Evolutionary conservation across 1,139 yeast species (phyloP), one percentile per base, ranked within the genome.

Genomic region (Magnusiomyces sp.): DNA sequence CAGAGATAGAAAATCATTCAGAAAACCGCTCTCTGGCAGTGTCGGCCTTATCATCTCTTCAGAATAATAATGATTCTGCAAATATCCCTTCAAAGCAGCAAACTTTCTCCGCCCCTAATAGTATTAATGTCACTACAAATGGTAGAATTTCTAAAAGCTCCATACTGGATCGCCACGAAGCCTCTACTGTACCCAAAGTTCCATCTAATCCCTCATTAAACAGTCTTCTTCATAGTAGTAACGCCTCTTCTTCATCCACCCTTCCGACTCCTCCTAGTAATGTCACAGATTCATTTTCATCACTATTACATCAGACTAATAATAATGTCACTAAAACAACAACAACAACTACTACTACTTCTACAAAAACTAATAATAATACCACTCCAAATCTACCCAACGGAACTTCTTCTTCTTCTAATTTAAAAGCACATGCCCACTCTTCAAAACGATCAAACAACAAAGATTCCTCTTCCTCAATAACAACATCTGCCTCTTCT

Each of bases 1-100:
- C 53, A 41, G 53, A 51, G 50, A 51, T 51, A 51, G 51, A 51
- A 40, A 49, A 46, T 34, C 48, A 48, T 40, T 45, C 50, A 40
- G 37, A 46, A 16, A 47, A 46, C 38, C 48, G 46, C 46, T 41
- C 49, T 13, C 44, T 42, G 49, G 48, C 53, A 27, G 42, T 48
- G 14, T 40, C 43, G 31, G 50, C 49, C 29, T 37, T 47, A 17
- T 37, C 50, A 17, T 50, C 53, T 7, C 45, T 40, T 31, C 45
- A 11, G 14, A 29, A 5, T 14, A 20, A 3, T 20, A 37, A n/a
- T 32, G 41, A 20, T 19, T 13, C 27, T 14, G 19, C 34, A 7
- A 9, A n/a, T 17, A 17, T 39, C 42, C 32, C n/a, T 37, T 32
- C 17, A 20, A 41, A 29, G 14, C 11, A 32, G n/a, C 27, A 27